A percentile compares a stretch with the other conserved stretches of the same genome.
phyloP scores from a whole-genome alignment of 371 early-diverging fungal genomes.

The Mucor irregularis region DNA sequence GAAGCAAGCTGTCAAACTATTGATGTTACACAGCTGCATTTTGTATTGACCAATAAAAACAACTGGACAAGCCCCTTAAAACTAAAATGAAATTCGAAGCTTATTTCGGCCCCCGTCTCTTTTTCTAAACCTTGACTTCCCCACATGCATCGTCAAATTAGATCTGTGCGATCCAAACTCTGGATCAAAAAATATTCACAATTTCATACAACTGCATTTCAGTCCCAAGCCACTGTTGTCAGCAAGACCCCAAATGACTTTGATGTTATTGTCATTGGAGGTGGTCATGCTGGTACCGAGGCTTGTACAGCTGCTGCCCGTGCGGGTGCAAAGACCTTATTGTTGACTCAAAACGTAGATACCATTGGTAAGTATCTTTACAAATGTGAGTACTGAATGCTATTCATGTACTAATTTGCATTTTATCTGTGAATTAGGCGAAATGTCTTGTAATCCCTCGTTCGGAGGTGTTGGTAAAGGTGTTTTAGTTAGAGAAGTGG shows the following conservation, averaged over 20 bases:
- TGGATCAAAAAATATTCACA: neutral
- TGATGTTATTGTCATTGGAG: slow-evolving; percentile 83
- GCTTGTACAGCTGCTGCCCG: slow-evolving; percentile 85
- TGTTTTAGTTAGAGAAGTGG: slow-evolving; percentile 78
- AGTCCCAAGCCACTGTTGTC: slow-evolving; percentile 8
- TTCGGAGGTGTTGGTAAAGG: slow-evolving; percentile 91
- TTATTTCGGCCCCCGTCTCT: too few relatives aligned
- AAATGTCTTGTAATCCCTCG: slow-evolving; percentile 90
- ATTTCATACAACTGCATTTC: neutral
- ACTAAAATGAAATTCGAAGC: too few relatives aligned
- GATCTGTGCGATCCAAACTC: neutral
- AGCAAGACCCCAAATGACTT: slow-evolving; percentile 28
- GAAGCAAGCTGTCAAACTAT: neutral
- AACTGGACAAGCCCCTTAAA: too few relatives aligned
- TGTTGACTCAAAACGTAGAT: slow-evolving; percentile 77
- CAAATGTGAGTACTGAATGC: neutral
- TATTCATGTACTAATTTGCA: neutral
- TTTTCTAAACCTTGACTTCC: too few relatives aligned
- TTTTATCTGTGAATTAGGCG: slow-evolving; percentile 45
- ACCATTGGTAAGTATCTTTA: slow-evolving; percentile 60
- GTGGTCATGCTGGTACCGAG: slow-evolving; percentile 89
- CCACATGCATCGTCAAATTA: slow-evolving; percentile 5
- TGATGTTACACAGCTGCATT: neutral
- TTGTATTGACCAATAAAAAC: too few relatives aligned
- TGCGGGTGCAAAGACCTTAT: slow-evolving; percentile 72